phyloP scores from a whole-genome alignment of 192 early-diverging fungal species.

The Podila minutissima region DNA sequence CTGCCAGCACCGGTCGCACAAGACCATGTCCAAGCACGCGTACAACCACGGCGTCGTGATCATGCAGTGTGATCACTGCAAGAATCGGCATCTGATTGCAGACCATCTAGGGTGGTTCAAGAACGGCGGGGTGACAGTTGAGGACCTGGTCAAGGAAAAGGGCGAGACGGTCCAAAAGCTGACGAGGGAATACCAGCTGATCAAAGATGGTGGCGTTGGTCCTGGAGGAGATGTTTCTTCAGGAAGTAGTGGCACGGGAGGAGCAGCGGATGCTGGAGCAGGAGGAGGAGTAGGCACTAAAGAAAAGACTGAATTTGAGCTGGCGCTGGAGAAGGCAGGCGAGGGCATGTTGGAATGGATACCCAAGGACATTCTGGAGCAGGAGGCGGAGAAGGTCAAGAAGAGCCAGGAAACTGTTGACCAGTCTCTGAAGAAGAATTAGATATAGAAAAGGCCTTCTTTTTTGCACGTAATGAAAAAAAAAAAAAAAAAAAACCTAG shows the following conservation, averaged over 20 bases:
- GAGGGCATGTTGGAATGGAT: slow-evolving; percentile 64
- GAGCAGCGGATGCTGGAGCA: background rate
- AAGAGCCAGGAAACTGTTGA: slow-evolving; percentile 20
- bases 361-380: slow-evolving; percentile 56
- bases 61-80: slow-evolving; percentile 91
- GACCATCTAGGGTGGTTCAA: slow-evolving; percentile 97
- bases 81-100: slow-evolving; percentile 94
- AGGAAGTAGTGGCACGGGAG: background rate
- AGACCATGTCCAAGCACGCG: slow-evolving; percentile 92
- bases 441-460: no score
- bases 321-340: slow-evolving; percentile 43
- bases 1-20: slow-evolving; percentile 84
- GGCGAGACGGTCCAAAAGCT: slow-evolving; percentile 75
- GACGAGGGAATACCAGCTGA: slow-evolving; percentile 29
- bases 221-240: background rate
- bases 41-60: slow-evolving; percentile 94
- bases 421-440: slow-evolving; percentile 17
- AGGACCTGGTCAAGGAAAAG: slow-evolving; percentile 82
- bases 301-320: slow-evolving; percentile 44
- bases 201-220: slow-evolving; percentile 33
- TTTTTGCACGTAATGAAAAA: no score
- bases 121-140: slow-evolving; percentile 75
- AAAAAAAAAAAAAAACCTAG: no score
- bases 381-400: slow-evolving; percentile 53
- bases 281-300: background rate